Percentiles rank a stretch among this genome's conserved stretches.
These are phyloP conservation scores for Umbilicus rupestris DNA, from an alignment of 164 flowering plant genomes.

Conservation along the genomic window DNA sequence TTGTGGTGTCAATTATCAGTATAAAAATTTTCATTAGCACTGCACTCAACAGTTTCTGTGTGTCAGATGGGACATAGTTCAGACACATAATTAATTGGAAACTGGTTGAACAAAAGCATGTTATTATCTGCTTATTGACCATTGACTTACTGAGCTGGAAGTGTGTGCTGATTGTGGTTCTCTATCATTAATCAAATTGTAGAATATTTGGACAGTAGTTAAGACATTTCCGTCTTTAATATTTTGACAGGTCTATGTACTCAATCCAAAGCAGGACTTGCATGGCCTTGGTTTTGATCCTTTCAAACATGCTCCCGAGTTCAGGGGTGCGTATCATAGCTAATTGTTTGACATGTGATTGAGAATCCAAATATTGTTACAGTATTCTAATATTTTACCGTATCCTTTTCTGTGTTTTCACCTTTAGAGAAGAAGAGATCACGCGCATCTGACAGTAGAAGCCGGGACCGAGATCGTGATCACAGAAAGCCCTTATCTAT, in stretches of 20 bases:
- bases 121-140: neutral
- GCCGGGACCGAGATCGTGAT: conserved; percentile 12
- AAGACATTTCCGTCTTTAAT: neutral
- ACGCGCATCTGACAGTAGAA: conserved; percentile 29
- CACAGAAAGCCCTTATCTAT: conserved; percentile 22
- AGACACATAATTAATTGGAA: neutral
- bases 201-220: neutral
- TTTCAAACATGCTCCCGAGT: conserved; percentile 89
- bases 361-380: conserved; percentile 1
- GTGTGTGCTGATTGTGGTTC: neutral
- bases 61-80: neutral
- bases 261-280: conserved; percentile 81
- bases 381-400: neutral
- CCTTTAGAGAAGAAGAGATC: conserved; percentile 62
- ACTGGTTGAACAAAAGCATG: neutral
- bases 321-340: conserved; percentile 47
- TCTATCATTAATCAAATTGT: neutral
- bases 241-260: conserved; percentile 51
- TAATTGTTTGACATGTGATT: neutral
- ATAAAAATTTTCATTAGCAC: neutral
- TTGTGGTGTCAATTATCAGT: neutral
- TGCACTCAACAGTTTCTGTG: neutral
- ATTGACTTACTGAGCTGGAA: neutral
- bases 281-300: conserved; percentile 98
- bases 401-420: conserved; percentile 2